Percentiles rank a stretch among this genome's conserved stretches.
These are phyloP conservation scores for Neckera pumila DNA, from an alignment of 225 moss, liverwort and hornwort species.

Conservation along the genomic window DNA sequence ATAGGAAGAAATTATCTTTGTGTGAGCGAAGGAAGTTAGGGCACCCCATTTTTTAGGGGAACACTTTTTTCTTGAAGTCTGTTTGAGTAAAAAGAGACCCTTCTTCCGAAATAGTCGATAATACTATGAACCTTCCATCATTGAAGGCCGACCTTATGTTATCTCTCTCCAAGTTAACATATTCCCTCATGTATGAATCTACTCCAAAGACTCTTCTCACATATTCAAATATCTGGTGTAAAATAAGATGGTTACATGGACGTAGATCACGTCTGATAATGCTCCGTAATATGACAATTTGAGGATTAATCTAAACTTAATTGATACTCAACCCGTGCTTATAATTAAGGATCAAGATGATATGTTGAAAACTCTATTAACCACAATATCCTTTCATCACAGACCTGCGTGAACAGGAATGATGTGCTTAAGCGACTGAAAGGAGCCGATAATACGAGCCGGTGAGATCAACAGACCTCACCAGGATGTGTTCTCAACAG, in stretches of 20 bases:
- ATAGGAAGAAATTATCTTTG: neutral
- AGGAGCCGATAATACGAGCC: neutral
- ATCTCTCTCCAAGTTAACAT: neutral
- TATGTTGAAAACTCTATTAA: neutral
- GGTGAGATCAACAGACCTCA: neutral
- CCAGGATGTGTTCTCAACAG: neutral
- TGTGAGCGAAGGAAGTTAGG: neutral
- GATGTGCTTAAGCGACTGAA: neutral
- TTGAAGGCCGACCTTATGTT: neutral
- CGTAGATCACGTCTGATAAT: neutral
- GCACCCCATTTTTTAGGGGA: neutral
- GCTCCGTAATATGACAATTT: neutral
- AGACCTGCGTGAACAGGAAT: neutral
- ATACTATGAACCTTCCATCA: neutral
- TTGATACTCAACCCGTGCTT: neutral
- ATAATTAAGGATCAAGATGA: neutral
- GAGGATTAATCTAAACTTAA: neutral
- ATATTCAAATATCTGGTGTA: neutral
- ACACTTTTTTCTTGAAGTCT: neutral
- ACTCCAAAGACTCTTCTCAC: neutral
- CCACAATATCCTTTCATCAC: neutral
- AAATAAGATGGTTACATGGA: neutral
- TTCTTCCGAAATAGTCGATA: neutral
- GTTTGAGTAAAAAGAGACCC: neutral
- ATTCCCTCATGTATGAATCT: neutral